phyloP scores from a whole-genome alignment of 2,329 filamentous ascomycete species.

The Alternaria consortialis region DNA sequence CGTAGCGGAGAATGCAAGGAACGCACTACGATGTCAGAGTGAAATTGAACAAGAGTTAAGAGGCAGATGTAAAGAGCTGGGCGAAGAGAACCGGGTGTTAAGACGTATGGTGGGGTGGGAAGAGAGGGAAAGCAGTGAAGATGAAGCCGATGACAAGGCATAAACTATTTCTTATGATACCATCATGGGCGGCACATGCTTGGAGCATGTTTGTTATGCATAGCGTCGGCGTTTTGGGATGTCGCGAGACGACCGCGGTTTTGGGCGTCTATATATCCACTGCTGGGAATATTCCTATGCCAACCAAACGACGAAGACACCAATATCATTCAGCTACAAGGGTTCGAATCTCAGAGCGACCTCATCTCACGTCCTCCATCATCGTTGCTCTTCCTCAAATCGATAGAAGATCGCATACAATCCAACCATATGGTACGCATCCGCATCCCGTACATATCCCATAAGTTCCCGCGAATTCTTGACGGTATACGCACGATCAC shows the following conservation, averaged over 20 bases:
- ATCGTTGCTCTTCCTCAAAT: background rate
- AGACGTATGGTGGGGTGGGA: conserved; percentile 58
- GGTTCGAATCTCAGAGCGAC: too few relatives aligned
- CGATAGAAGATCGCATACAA: background rate
- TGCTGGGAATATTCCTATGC: background rate
- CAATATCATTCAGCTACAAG: background rate
- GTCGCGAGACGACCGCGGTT: background rate
- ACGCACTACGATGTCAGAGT: conserved; percentile 50
- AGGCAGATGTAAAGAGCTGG: conserved; percentile 53
- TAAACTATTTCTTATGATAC: background rate
- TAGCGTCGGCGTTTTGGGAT: conserved; percentile 3
- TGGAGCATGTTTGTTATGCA: background rate
- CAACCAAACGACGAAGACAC: background rate
- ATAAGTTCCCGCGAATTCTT: background rate
- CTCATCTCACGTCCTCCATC: background rate
- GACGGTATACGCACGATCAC: background rate
- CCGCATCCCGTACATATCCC: background rate
- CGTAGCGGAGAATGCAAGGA: conserved; percentile 54
- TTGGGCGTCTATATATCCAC: background rate
- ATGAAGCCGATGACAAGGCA: conserved; percentile 43
- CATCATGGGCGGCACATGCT: background rate
- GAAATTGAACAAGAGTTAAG: conserved; percentile 50
- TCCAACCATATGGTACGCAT: background rate
- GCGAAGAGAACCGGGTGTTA: conserved; percentile 59
- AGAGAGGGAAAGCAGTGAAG: conserved; percentile 52